Conservation (phyloP, 2,329 filamentous ascomycete genomes). For the Exophiala lecanii-corni region DNA sequence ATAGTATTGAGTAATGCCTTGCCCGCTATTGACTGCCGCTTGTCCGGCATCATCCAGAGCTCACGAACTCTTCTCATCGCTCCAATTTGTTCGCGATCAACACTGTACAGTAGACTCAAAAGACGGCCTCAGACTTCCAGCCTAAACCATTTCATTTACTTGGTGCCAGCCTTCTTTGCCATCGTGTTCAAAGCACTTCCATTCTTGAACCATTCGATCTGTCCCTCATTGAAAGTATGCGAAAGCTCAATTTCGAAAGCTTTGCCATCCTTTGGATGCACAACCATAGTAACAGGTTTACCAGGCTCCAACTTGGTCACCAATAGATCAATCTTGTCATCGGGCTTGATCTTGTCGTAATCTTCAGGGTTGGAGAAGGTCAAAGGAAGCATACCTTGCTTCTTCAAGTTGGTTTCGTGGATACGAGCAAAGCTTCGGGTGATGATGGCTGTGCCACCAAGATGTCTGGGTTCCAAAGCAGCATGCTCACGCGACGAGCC, state of each 20-base stretch:
- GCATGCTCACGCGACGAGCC: slow-evolving; percentile 97
- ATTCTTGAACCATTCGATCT: slow-evolving; percentile 99
- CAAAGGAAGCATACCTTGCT: slow-evolving; percentile 99
- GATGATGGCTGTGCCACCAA: slow-evolving; percentile 95
- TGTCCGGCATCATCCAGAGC: slow-evolving; percentile 2
- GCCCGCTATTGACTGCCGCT: too few species aligned
- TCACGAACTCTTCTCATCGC: background rate
- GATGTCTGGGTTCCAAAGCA: slow-evolving; percentile 93
- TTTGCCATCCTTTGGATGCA: slow-evolving; percentile 84
- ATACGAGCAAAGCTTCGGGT: slow-evolving; percentile 96
- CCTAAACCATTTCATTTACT: too few species aligned
- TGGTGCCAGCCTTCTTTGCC: slow-evolving; percentile 59
- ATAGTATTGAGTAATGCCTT: slow-evolving; percentile 1
- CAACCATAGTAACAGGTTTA: slow-evolving; percentile 84
- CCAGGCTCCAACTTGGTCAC: slow-evolving; percentile 87
- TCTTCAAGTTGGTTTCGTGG: slow-evolving; percentile 99
- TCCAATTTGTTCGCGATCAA: slow-evolving; percentile 1
- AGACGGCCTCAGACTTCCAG: background rate
- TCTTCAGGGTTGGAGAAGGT: slow-evolving; percentile 92
- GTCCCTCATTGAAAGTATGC: slow-evolving; percentile 97
- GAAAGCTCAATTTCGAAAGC: slow-evolving; percentile 76
- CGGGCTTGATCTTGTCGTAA: slow-evolving; percentile 93
- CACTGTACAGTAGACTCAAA: background rate
- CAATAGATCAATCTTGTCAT: slow-evolving; percentile 86
- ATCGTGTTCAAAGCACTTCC: slow-evolving; percentile 97